Percentiles rank a stretch among this genome's conserved stretches.
These are phyloP conservation scores for Lactifluus pinguis DNA, from an alignment of 768 basidiomycete species.

Conservation along the genomic window DNA sequence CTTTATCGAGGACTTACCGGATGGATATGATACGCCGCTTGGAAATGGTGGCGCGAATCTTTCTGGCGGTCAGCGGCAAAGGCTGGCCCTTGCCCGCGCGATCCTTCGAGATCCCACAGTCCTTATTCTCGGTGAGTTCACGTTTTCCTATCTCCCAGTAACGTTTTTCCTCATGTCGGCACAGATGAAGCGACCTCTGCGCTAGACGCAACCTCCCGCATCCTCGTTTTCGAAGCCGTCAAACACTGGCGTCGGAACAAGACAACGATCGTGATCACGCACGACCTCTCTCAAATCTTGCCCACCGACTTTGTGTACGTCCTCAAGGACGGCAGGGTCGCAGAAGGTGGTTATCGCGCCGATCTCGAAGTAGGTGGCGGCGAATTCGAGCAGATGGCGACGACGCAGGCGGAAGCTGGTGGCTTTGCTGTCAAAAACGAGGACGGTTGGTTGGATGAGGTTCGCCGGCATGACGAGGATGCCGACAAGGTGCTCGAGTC, in stretches of 20 bases:
- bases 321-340: slow-evolving; percentile 68
- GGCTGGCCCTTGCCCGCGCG: slow-evolving; percentile 83
- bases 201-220: slow-evolving; percentile 78
- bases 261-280: slow-evolving; percentile 92
- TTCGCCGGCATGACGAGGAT: slow-evolving; percentile 31
- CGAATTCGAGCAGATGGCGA: slow-evolving; percentile 66
- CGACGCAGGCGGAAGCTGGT: slow-evolving; percentile 41
- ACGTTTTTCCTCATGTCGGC: slow-evolving; percentile 1
- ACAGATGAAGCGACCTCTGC: slow-evolving; percentile 76
- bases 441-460: slow-evolving; percentile 20
- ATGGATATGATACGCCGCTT: slow-evolving; percentile 79
- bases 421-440: slow-evolving; percentile 39
- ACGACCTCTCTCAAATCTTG: slow-evolving; percentile 81
- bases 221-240: slow-evolving; percentile 72
- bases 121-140: slow-evolving; percentile 74
- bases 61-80: slow-evolving; percentile 89
- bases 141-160: background rate
- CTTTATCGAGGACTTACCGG: slow-evolving; percentile 74
- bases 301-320: slow-evolving; percentile 84
- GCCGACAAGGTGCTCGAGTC: slow-evolving; percentile 41
- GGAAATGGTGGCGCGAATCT: slow-evolving; percentile 67
- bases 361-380: slow-evolving; percentile 63
- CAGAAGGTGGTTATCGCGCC: slow-evolving; percentile 78
- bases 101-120: slow-evolving; percentile 78
- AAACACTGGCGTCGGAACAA: slow-evolving; percentile 62